Evolutionary conservation across 2,329 filamentous ascomycete genomes (phyloP).

Genomic region (Periconia macrospinosa): DNA sequence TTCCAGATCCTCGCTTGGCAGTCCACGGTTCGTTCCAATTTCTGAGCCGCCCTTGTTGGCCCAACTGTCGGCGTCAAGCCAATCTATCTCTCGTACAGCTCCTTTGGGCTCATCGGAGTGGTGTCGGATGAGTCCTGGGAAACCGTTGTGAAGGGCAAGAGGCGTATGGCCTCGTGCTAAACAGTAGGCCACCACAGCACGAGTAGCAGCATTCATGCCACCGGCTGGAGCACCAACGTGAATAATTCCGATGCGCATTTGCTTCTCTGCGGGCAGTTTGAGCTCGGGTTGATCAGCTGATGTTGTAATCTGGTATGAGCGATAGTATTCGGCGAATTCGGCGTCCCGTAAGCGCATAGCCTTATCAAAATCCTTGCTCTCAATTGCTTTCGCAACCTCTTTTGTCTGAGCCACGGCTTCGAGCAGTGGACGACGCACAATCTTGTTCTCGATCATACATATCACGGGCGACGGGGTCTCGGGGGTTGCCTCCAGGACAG

Average conservation of each 20-base stretch:
- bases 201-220: slow-evolving; percentile 96
- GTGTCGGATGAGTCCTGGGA: slow-evolving; percentile 89
- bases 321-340: slow-evolving; percentile 91
- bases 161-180: slow-evolving; percentile 89
- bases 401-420: slow-evolving; percentile 87
- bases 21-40: slow-evolving; percentile 94
- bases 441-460: slow-evolving; percentile 97
- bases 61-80: slow-evolving; percentile 95
- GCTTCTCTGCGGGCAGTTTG: slow-evolving; percentile 71
- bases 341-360: slow-evolving; percentile 89
- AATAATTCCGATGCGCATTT: slow-evolving; percentile 92
- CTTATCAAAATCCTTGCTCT: slow-evolving; percentile 79
- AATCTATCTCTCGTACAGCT: slow-evolving; percentile 81
- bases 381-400: slow-evolving; percentile 78
- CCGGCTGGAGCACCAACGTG: slow-evolving; percentile 95
- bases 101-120: slow-evolving; percentile 80
- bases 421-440: slow-evolving; percentile 84
- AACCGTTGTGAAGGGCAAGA: slow-evolving; percentile 93
- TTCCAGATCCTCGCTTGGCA: slow-evolving; percentile 85
- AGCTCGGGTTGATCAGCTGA: slow-evolving; percentile 73
- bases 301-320: slow-evolving; percentile 88
- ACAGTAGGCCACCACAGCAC: slow-evolving; percentile 92
- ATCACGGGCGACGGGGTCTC: slow-evolving; percentile 93
- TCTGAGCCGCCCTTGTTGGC: slow-evolving; percentile 96
- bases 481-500: slow-evolving; percentile 59